Percentiles rank a stretch among this genome's conserved stretches.
Conservation (phyloP, 805 yeast genomes). For the Lachancea meyersii region DNA sequence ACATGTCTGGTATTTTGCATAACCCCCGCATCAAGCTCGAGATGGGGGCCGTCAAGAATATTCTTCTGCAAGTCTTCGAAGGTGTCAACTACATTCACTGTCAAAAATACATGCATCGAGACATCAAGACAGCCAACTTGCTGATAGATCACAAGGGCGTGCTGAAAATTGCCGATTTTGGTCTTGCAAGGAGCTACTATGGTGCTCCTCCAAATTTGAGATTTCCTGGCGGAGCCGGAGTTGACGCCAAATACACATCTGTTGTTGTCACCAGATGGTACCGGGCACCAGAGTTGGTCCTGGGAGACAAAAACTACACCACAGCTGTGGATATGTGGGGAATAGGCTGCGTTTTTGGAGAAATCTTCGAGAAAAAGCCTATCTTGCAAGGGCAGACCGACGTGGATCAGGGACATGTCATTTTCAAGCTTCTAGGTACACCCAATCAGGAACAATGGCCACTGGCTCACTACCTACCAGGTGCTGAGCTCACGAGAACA, state of each 20-base stretch:
- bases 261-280: conserved; percentile 96
- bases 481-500: conserved; percentile 35
- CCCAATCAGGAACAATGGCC: conserved; percentile 63
- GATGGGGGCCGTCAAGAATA: conserved; percentile 70
- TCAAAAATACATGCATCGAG: conserved; percentile 66
- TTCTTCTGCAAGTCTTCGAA: conserved; percentile 67
- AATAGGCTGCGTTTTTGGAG: conserved; percentile 92
- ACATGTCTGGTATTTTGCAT: conserved; percentile 81
- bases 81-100: conserved; percentile 76
- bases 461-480: conserved; percentile 51
- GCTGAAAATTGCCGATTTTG: conserved; percentile 91
- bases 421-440: conserved; percentile 77
- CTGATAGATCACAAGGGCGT: conserved; percentile 69
- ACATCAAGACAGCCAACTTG: conserved; percentile 94
- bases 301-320: conserved; percentile 82
- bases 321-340: conserved; percentile 99
- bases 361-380: conserved; percentile 74
- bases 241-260: conserved; percentile 44
- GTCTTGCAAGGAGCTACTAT: conserved; percentile 72
- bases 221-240: conserved; percentile 40
- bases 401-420: conserved; percentile 75
- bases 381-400: conserved; percentile 82
- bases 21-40: conserved; percentile 61
- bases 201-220: conserved; percentile 53
- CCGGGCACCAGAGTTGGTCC: conserved; percentile 85